phyloP scores from a whole-genome alignment of 139 green algal species.

The Medakamo hakoo region DNA sequence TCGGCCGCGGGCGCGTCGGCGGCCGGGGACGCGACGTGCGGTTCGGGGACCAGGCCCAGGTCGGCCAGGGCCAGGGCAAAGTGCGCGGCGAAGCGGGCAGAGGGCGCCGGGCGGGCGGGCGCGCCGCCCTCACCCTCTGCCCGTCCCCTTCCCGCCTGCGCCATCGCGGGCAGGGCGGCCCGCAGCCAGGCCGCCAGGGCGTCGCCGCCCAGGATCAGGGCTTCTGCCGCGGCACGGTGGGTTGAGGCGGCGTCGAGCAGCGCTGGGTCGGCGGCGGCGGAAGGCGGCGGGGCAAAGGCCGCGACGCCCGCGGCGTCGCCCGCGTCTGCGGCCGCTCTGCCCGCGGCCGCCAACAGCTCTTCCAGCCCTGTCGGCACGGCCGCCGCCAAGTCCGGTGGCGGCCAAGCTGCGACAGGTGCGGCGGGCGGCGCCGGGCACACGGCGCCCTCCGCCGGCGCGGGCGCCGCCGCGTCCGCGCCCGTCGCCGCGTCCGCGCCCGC shows the following conservation, averaged over 20 bases:
- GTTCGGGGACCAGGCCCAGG: not conserved
- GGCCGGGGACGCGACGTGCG: no score
- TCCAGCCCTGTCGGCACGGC: no score
- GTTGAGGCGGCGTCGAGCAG: no score
- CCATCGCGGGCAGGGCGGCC: not conserved
- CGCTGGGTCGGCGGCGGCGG: no score
- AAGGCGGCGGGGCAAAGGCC: no score
- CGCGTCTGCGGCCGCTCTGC: no score
- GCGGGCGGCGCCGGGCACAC: no score
- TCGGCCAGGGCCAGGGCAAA: not conserved
- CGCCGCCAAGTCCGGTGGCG: not conserved
- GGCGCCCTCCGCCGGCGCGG: no score
- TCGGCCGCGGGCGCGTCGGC: not conserved
- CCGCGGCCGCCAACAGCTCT: no score
- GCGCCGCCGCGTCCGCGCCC: not conserved
- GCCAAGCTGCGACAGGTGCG: not conserved
- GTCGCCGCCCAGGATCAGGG: not conserved
- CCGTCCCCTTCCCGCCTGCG: no score
- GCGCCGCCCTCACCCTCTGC: not conserved
- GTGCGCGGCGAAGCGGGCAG: not conserved
- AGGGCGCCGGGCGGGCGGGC: no score
- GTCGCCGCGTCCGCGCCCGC: not conserved
- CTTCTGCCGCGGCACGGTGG: not conserved
- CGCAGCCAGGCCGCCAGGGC: not conserved
- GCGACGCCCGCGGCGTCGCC: no score